Conservation (phyloP, 306 rosid species). For the Senna siamea region DNA sequence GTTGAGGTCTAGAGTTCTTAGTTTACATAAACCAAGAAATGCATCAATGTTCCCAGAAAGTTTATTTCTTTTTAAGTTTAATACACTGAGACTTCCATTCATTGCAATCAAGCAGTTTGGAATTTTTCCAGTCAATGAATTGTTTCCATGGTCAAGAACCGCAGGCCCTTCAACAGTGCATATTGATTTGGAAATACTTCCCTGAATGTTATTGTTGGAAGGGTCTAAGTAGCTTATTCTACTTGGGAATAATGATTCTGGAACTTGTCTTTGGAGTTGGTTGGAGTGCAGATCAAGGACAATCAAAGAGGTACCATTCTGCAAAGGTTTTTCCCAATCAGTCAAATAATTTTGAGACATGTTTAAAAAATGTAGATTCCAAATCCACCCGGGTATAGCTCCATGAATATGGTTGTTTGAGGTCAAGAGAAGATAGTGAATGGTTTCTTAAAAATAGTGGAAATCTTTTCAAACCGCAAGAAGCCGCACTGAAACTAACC, state of each 20-base stretch:
- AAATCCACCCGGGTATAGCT: slow-evolving; percentile 41
- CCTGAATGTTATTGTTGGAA: neutral
- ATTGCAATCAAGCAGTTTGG: slow-evolving; percentile 20
- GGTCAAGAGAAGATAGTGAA: neutral
- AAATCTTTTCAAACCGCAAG: slow-evolving; percentile 24
- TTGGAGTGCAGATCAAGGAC: slow-evolving; percentile 1
- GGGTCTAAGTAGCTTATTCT: neutral
- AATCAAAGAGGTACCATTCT: neutral
- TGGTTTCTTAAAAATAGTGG: slow-evolving; percentile 39
- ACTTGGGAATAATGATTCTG: neutral
- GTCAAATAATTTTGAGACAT: neutral
- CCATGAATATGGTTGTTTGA: slow-evolving; percentile 6
- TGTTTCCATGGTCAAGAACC: neutral
- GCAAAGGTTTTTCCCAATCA: slow-evolving; percentile 7
- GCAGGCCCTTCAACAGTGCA: neutral
- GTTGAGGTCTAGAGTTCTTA: slow-evolving; percentile 34
- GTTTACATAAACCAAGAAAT: neutral
- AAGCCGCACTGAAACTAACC: slow-evolving; percentile 29
- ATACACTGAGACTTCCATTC: neutral
- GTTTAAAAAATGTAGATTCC: no score
- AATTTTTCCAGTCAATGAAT: neutral
- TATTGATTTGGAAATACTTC: neutral
- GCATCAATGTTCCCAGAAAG: neutral
- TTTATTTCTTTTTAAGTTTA: neutral
- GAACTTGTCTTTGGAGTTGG: neutral